Percentiles rank a stretch among this genome's conserved stretches.
Evolutionary conservation across 2,329 filamentous ascomycete genomes (phyloP).

Genomic region (Dryadomyces quercivorus): DNA sequence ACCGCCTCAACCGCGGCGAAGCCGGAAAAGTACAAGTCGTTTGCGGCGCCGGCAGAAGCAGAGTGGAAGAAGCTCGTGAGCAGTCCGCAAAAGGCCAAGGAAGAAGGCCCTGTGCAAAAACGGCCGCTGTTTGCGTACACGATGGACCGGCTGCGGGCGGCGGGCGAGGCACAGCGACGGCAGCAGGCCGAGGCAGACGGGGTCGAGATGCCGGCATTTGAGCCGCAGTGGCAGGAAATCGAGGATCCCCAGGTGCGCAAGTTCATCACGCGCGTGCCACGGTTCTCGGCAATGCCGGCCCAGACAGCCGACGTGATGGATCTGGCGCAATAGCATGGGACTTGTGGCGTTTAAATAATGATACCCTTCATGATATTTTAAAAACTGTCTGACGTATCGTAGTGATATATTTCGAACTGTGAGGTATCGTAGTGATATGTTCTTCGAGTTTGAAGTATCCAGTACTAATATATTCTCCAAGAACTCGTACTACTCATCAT

Average conservation of each 20-base stretch:
- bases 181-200: slow-evolving; percentile 8
- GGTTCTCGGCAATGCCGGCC: slow-evolving; percentile 1
- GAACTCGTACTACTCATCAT: slow-evolving; percentile 40
- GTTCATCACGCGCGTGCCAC: slow-evolving; percentile 9
- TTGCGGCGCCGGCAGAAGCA: slow-evolving; percentile 4
- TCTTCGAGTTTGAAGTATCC: no score
- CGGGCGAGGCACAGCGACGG: slow-evolving; percentile 8
- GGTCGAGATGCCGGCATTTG: slow-evolving; percentile 8
- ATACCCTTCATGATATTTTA: not conserved
- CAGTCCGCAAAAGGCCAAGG: not conserved
- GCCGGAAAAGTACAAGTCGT: not conserved
- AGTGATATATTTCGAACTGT: no score
- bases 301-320: slow-evolving; percentile 7
- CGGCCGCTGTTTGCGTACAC: slow-evolving; percentile 11
- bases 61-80: slow-evolving; percentile 7
- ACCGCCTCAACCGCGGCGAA: no score
- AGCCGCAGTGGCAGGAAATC: slow-evolving; percentile 12
- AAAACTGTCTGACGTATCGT: no score
- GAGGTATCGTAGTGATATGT: no score
- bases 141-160: slow-evolving; percentile 9
- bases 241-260: slow-evolving; percentile 11
- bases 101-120: slow-evolving; percentile 4
- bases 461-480: no score
- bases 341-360: not conserved
- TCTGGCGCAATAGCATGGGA: not conserved